Conservation (phyloP, 2,329 filamentous ascomycete genomes). For the Penicillium olsonii region DNA sequence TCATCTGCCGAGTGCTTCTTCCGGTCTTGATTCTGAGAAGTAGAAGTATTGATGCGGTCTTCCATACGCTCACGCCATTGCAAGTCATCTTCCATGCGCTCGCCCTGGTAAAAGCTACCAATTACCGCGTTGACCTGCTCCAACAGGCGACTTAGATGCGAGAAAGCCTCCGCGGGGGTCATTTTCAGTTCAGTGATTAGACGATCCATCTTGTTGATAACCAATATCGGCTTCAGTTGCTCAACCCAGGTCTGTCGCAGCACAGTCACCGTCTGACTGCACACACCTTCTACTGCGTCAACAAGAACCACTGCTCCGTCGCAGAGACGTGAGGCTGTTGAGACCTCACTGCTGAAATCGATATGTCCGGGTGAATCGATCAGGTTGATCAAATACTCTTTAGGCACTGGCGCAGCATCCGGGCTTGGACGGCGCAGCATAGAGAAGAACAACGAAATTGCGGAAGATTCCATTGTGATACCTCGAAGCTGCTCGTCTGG, state of each 20-base stretch:
- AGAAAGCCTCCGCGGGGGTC: constrained; percentile 85
- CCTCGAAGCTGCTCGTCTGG: constrained; percentile 94
- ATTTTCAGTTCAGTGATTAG: constrained; percentile 93
- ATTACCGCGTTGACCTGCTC: constrained; percentile 98
- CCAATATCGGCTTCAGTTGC: constrained; percentile 88
- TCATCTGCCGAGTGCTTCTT: constrained; percentile 43
- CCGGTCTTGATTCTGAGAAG: constrained; percentile 59
- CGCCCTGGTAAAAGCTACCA: constrained; percentile 95
- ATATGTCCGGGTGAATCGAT: constrained; percentile 99
- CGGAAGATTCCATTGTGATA: constrained; percentile 99
- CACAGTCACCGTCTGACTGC: constrained; percentile 97
- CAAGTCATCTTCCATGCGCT: constrained; percentile 97
- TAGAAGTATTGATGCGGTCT: constrained; percentile 73
- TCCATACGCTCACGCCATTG: constrained; percentile 95
- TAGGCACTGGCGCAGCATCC: constrained; percentile 68
- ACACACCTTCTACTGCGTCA: constrained; percentile 96
- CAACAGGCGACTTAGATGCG: constrained; percentile 82
- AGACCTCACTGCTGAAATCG: constrained; percentile 97
- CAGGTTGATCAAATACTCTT: constrained; percentile 93
- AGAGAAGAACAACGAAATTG: constrained; percentile 94
- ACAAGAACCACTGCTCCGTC: constrained; percentile 94
- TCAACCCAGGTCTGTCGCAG: constrained; percentile 93
- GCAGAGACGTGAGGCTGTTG: constrained; percentile 88
- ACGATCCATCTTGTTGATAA: constrained; percentile 98
- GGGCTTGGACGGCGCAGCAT: constrained; percentile 75